Evolutionary conservation across 2,329 filamentous ascomycete genomes (phyloP), one percentile per base, ranked within the genome.

Genomic region (Aspergillus tanneri): DNA sequence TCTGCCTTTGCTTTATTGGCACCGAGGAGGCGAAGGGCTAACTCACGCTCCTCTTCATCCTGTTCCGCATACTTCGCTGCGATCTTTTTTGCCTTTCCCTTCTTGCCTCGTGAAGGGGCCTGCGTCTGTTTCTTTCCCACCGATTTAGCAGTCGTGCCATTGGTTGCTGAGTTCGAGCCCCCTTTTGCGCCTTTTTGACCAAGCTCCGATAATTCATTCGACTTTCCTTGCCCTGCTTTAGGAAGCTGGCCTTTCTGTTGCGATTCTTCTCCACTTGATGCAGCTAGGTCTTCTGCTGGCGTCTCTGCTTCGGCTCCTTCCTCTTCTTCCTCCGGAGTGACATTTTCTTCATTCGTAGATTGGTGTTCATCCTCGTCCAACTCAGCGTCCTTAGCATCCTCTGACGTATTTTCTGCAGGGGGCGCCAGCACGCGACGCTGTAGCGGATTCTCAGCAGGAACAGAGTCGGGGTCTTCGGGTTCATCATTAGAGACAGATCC

Each of bases 31-130:
- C 84, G 80, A 70, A 96, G 87, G 24, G 90, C 90, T 0, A 91
- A 81, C 5, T 81, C 82, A 10, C 90, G 88, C 63, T 99, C 93
- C 69, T 96, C 92, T 46, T 96, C 90, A 60, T 97, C 92, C 76
- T 97, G 93, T 59, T 95, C 77, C 37, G 87, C 92, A 72, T 99
- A 99, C 67, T 96, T 96, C 49, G 82, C 76, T 3, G 89, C 89
- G 2, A 89, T 84, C 68, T 93, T 95, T 75, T 95, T 96, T 35
- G 85, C 84, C 66, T 95, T 96, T 50, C 80, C 80, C 49, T 82
- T 84, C 67, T 95, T 90, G 23, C 90, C 90, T 48, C 91, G 84
- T 11, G 78, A 70, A 37, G 61, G 56, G 11, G 61, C 48, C 18
- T 46, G 47, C 3, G 48, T 41, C 46, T 56, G 45, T 37, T 61